phyloP scores from a whole-genome alignment of 2,329 filamentous ascomycete species.

The Pseudogymnoascus sp. region DNA sequence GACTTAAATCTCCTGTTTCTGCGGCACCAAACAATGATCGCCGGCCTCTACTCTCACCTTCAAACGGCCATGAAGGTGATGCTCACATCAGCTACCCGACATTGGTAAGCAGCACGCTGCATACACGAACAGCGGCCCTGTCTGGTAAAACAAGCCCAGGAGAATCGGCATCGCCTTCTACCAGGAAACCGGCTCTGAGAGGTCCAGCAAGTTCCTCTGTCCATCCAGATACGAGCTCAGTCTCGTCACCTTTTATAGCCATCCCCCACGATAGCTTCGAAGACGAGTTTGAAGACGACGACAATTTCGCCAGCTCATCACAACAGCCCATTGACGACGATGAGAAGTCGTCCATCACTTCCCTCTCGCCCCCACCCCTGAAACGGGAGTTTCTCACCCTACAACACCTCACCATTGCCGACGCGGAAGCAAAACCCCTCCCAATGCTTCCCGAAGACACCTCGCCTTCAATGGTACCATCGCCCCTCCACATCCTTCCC shows the following conservation, averaged over 20 bases:
- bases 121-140: neutral
- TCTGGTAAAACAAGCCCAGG: neutral
- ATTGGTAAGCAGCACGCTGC: slow-evolving; percentile 3
- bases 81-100: slow-evolving; percentile 13
- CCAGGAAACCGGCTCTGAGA: neutral
- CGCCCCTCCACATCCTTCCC: slow-evolving; percentile 15
- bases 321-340: slow-evolving; percentile 15
- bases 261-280: slow-evolving; percentile 44
- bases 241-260: neutral
- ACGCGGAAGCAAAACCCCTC: slow-evolving; percentile 22
- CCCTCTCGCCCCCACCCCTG: slow-evolving; percentile 23
- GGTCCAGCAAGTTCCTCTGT: neutral
- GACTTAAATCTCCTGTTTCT: slow-evolving; percentile 18
- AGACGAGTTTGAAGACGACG: slow-evolving; percentile 46
- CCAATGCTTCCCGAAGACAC: slow-evolving; percentile 22
- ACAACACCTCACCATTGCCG: slow-evolving; percentile 9
- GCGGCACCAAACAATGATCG: slow-evolving; percentile 15
- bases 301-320: slow-evolving; percentile 49
- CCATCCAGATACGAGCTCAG: neutral
- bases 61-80: slow-evolving; percentile 14
- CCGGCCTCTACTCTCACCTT: slow-evolving; percentile 20
- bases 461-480: slow-evolving; percentile 9
- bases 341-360: slow-evolving; percentile 20
- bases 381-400: neutral
- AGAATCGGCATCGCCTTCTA: neutral